Evolutionary conservation across 2,329 filamentous ascomycete genomes (phyloP).

Genomic region (Mariannaea elegans): DNA sequence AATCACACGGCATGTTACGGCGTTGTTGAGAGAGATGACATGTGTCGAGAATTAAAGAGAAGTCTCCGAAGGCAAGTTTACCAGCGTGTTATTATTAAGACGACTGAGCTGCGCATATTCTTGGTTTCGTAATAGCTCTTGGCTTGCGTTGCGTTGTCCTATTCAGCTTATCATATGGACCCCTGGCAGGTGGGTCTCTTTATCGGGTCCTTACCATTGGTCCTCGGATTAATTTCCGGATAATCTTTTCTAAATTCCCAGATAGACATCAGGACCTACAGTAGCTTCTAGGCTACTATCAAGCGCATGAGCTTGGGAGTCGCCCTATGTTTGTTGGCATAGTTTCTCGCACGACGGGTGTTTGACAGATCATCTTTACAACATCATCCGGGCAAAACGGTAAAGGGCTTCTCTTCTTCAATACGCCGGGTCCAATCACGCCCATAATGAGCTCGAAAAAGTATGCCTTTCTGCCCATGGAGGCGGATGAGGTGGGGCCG

Average conservation of each 20-base stretch:
- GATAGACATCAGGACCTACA: conserved; percentile 4
- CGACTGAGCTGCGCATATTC: conserved; percentile 1
- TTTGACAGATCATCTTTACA: background rate
- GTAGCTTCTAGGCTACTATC: conserved; percentile 9
- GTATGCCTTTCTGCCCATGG: conserved; percentile 75
- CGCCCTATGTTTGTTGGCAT: conserved; percentile 14
- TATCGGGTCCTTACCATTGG: conserved; percentile 39
- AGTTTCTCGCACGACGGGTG: conserved; percentile 2
- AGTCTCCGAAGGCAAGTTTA: conserved; percentile 27
- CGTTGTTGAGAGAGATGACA: conserved; percentile 17
- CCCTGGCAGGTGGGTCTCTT: conserved; percentile 22
- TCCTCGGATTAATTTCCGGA: conserved; percentile 29
- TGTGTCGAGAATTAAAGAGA: conserved; percentile 1
- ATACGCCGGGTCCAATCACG: background rate
- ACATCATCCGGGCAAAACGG: too few species aligned
- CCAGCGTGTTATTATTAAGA: conserved; percentile 49
- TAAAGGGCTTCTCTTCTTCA: background rate
- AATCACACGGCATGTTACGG: conserved; percentile 1
- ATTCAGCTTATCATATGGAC: conserved; percentile 28
- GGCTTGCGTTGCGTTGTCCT: background rate
- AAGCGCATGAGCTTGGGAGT: conserved; percentile 17
- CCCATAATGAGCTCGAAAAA: conserved; percentile 63
- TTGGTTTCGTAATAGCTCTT: background rate
- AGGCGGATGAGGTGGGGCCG: conserved; percentile 67
- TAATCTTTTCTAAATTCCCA: conserved; percentile 28